Evolutionary conservation across 805 yeast genomes (phyloP).

Genomic region (Saturnispora besseyi): DNA sequence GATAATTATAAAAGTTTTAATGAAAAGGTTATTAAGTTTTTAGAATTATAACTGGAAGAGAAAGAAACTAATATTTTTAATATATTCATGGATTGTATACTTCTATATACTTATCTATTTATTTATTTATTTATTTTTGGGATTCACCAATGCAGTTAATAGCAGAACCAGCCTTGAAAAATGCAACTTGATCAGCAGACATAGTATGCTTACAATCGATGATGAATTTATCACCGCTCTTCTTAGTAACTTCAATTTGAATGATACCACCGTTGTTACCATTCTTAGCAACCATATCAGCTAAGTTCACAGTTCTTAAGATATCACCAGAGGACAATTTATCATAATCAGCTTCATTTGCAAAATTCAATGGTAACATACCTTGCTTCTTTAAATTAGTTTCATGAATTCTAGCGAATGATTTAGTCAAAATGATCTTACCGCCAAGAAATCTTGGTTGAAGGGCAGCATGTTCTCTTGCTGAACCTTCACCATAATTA

Average conservation of each 20-base stretch:
- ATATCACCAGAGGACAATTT: constrained; percentile 66
- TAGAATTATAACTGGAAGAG: constrained; percentile 18
- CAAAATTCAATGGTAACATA: constrained; percentile 89
- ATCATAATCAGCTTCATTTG: constrained; percentile 84
- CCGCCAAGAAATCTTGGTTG: constrained; percentile 96
- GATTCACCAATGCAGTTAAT: constrained; percentile 63
- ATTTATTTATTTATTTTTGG: constrained; percentile 13
- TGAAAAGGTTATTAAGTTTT: constrained; percentile 30
- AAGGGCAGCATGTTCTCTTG: constrained; percentile 97
- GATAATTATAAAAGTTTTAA: constrained; percentile 57
- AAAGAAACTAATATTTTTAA: background rate
- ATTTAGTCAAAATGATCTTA: constrained; percentile 75
- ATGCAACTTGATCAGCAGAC: constrained; percentile 93
- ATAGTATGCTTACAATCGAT: constrained; percentile 86
- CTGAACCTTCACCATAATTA: constrained; percentile 98
- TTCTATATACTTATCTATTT: background rate
- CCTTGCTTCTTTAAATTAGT: constrained; percentile 98
- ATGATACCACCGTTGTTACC: constrained; percentile 86
- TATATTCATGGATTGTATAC: background rate
- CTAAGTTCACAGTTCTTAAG: constrained; percentile 63
- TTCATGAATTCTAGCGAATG: constrained; percentile 97
- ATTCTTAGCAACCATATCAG: constrained; percentile 65
- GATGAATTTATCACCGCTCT: constrained; percentile 57
- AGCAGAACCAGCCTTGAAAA: constrained; percentile 96
- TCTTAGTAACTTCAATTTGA: constrained; percentile 63